Evolutionary conservation across 192 early-diverging fungal genomes (phyloP).

Genomic region (Mortierella alpina): DNA sequence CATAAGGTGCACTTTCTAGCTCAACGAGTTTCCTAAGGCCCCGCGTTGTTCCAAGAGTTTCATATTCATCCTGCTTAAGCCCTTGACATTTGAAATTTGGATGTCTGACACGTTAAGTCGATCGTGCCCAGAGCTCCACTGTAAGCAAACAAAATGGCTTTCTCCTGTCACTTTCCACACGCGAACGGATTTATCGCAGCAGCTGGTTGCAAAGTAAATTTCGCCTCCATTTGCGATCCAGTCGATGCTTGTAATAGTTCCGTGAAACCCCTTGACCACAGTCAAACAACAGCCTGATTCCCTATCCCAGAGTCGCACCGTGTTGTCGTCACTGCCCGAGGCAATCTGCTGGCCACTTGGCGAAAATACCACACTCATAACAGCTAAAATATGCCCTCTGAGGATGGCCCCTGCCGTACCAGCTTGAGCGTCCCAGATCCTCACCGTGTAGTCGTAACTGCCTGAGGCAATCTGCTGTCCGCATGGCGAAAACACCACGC

Average conservation of each 20-base stretch:
- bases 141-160: no score
- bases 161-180: no score
- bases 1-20: no score
- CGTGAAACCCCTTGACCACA: neutral
- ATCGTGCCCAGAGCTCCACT: no score
- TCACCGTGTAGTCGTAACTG: neutral
- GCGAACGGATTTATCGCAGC: no score
- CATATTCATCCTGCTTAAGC: no score
- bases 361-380: neutral
- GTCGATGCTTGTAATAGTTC: neutral
- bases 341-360: neutral
- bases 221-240: neutral
- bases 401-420: neutral
- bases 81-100: no score
- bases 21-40: no score
- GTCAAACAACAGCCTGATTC: neutral
- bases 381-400: no score
- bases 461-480: neutral
- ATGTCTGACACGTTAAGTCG: no score
- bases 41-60: no score
- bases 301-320: neutral
- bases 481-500: neutral
- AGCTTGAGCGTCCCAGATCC: neutral
- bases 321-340: neutral
- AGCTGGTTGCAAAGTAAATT: no score